Evolutionary conservation across 1,284 basidiomycete genomes (phyloP), one percentile per base, ranked within the genome.

Genomic region (Cutaneotrichosporon mucoides): DNA sequence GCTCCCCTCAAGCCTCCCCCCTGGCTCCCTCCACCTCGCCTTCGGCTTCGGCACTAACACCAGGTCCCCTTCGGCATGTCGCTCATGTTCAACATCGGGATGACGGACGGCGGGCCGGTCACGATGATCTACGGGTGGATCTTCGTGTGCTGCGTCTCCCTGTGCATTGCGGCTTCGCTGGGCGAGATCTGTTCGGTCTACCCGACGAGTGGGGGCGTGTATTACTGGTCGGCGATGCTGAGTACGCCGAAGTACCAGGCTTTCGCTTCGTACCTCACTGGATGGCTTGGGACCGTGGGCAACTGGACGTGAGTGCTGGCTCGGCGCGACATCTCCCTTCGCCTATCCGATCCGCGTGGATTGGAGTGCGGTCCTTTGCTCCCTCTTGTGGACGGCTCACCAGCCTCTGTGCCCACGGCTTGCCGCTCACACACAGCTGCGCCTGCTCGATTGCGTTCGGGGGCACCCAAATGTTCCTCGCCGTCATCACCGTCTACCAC

Each of bases 121-220:
- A 76, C 76, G 5, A 73, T 79, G 33, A 60, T 81, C 35, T 81
- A 68, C 44, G 77, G 77, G 66, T 81, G 80, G 80, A 69, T 79
- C 15, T 72, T 81, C 53, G 79, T 81, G 8, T 79, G 76, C 8
- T 57, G 77, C 45, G 77, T 81, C 45, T 79, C 78, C 8, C 59
- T 81, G 51, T 75, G 73, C 45, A 80, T 81, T 49, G 77, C 79
- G 3, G 69, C 77, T 0, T 77, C 75, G 56, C 68, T 81, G 5
- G 80, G 77, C 1, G 80, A 81, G 58, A 79, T 81, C 51, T 80
- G 79, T 58, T 79, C 76, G 6, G 77, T 79, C 37, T 81, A 74
- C 46, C 80, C 80, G 0, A 78, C 79, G 2, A 76, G 77, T 0
- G 80, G 80, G 1, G 80, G 80, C 41, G 79, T 81, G 2, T 81